Evolutionary conservation across 768 basidiomycete species (phyloP).

Genomic region (Lentinula raphanica): DNA sequence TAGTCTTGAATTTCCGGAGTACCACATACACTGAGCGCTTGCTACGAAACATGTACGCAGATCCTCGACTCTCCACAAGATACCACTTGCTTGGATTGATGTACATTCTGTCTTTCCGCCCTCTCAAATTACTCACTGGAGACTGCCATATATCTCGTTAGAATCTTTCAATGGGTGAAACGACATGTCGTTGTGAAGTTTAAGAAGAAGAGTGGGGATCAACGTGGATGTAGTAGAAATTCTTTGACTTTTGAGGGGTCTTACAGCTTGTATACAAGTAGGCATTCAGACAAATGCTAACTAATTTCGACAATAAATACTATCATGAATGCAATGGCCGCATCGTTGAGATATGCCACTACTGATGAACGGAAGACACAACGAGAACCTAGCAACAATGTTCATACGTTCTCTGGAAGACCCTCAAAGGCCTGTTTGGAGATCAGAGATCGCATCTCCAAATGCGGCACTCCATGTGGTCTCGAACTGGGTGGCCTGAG

Average conservation of each 20-base stretch:
- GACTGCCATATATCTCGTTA: too few relatives aligned
- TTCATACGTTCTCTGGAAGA: neutral
- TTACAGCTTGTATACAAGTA: neutral
- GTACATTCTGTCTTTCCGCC: too few relatives aligned
- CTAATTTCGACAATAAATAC: neutral
- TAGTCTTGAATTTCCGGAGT: neutral
- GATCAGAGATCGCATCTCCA: neutral
- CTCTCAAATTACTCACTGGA: too few relatives aligned
- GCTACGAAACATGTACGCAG: neutral
- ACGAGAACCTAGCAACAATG: neutral
- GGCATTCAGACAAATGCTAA: neutral
- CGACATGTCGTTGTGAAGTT: too few relatives aligned
- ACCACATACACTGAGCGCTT: neutral
- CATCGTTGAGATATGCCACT: neutral
- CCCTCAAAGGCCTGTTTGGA: neutral
- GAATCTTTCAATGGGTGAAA: too few relatives aligned
- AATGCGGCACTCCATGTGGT: conserved; percentile 1
- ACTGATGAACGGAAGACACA: neutral
- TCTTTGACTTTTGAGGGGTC: too few relatives aligned
- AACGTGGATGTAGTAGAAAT: too few relatives aligned
- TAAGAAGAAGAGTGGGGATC: too few relatives aligned
- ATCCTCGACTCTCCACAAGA: neutral
- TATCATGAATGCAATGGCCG: neutral
- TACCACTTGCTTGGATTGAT: too few relatives aligned
- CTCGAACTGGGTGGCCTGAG: neutral